Base-by-base conservation (phyloP, 2,329 filamentous ascomycete species). In the Colletotrichum abscissum region DNA sequence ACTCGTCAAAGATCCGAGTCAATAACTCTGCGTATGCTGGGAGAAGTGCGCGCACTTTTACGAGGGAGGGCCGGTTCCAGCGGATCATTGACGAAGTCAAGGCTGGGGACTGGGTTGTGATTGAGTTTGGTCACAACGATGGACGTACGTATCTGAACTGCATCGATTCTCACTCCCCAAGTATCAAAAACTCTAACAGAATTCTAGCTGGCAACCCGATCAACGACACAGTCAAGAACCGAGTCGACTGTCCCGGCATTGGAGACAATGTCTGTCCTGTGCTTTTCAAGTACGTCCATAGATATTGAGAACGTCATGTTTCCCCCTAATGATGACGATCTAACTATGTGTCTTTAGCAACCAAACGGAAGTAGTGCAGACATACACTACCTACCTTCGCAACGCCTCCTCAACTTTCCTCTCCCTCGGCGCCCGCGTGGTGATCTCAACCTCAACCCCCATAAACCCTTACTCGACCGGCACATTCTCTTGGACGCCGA, bases 121-220 rank as follows among this genome's bases (percentile, higher is more conserved):
- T 93, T 66, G 92, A 93, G 76, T 93, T 94, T 77, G 92, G 92
- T 0, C 92, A 94, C 84, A 94, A 94, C 76, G 92, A 94, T 76
- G 92, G 91, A n/a, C 69, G 69, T 69, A n/a, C 4, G 69, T 72
- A 57, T 35, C 2, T 35, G 4, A 12, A 12, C 33, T 35, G 33
- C 33, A 35, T 35, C 33, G 33, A 35, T 35, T 11, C 11, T 35
- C 12, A 11, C 33, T 35, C 33, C 1, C 4, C 33, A 35, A 35
- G 12, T 11, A 12, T 35, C 1, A 5, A 12, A 11, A 12, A 35
- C 33, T 12, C 33, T 35, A 11, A 69, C 38, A 4, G 4, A 5
- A 0, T 2, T 8, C 38, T 5, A 72, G 69, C 69, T 0, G 69
- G 69, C 6, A 55, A 72, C 59, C 65, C 69, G 1, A 55, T 60